Evolutionary conservation across 495 filamentous ascomycete genomes (phyloP).

Genomic region (Niebla homalea): DNA sequence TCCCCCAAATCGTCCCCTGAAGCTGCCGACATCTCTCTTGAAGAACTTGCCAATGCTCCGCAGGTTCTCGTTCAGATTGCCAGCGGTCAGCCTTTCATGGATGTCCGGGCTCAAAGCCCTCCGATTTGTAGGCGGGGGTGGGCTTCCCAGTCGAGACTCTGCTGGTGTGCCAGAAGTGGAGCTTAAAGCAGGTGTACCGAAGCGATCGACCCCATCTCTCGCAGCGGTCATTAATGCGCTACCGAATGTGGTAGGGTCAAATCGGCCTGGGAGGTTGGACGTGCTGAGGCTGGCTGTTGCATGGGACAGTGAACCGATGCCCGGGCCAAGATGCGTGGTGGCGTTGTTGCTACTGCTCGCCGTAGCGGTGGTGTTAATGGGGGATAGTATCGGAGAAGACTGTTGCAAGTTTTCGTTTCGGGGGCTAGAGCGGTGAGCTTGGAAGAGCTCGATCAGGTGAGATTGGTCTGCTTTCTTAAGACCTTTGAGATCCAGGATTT

Average conservation of each 20-base stretch:
- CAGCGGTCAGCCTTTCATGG: constrained; percentile 29
- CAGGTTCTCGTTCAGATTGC: constrained; percentile 76
- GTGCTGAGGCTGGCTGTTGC: constrained; percentile 29
- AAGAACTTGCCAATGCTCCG: constrained; percentile 96
- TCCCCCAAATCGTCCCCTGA: constrained; percentile 60
- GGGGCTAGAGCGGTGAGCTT: constrained; percentile 51
- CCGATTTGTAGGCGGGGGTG: constrained; percentile 11
- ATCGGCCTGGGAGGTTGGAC: constrained; percentile 36
- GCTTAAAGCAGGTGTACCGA: constrained; percentile 48
- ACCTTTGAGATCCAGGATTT: constrained; percentile 87
- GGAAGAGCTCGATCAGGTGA: constrained; percentile 76
- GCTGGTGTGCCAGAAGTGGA: constrained; percentile 13
- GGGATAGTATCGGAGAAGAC: constrained; percentile 47
- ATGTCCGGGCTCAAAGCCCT: constrained; percentile 17
- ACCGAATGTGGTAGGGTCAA: constrained; percentile 65
- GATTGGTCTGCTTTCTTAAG: constrained; percentile 68
- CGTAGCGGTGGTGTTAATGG: constrained; percentile 34
- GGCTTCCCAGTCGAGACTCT: constrained; percentile 14
- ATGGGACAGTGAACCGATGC: constrained; percentile 26
- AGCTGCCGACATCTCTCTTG: constrained; percentile 68
- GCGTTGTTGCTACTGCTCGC: constrained; percentile 10
- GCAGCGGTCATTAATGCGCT: constrained; percentile 67
- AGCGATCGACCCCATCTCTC: constrained; percentile 77
- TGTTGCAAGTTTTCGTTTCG: constrained; percentile 38
- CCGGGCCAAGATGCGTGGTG: constrained; percentile 15